phyloP scores from a whole-genome alignment of 2,329 filamentous ascomycete species.

The Neonectria coccinea region DNA sequence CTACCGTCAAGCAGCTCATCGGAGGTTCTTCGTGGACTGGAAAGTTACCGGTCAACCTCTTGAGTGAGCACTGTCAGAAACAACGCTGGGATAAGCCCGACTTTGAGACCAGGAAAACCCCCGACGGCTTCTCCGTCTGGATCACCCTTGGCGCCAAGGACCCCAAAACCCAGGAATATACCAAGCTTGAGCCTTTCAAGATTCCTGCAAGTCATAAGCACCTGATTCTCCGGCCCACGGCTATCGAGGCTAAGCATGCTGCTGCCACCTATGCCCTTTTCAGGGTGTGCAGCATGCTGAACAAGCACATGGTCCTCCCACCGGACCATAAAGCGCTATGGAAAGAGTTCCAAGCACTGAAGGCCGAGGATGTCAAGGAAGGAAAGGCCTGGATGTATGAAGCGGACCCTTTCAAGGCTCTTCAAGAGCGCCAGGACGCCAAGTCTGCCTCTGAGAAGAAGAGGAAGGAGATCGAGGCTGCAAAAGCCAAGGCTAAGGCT shows the following conservation, averaged over 20 bases:
- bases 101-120: conserved; percentile 82
- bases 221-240: conserved; percentile 79
- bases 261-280: conserved; percentile 93
- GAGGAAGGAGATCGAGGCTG: conserved; percentile 75
- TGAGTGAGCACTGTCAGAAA: conserved; percentile 95
- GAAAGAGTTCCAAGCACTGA: conserved; percentile 89
- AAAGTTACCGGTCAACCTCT: conserved; percentile 92
- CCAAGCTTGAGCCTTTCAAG: conserved; percentile 82
- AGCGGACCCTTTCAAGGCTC: conserved; percentile 88
- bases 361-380: conserved; percentile 81
- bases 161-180: conserved; percentile 83
- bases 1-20: conserved; percentile 82
- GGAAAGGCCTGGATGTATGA: conserved; percentile 92
- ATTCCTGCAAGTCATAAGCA: conserved; percentile 82
- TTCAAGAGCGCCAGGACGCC: conserved; percentile 82
- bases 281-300: conserved; percentile 93
- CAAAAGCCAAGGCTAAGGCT: conserved; percentile 75
- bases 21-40: conserved; percentile 97
- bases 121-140: conserved; percentile 81
- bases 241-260: conserved; percentile 92
- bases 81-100: conserved; percentile 96
- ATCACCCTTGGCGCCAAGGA: conserved; percentile 83
- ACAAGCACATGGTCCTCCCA: conserved; percentile 93
- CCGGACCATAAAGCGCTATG: conserved; percentile 90
- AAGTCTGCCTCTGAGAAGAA: conserved; percentile 83